Conservation (phyloP, 2,329 filamentous ascomycete genomes). For the Botrytis tulipae region DNA sequence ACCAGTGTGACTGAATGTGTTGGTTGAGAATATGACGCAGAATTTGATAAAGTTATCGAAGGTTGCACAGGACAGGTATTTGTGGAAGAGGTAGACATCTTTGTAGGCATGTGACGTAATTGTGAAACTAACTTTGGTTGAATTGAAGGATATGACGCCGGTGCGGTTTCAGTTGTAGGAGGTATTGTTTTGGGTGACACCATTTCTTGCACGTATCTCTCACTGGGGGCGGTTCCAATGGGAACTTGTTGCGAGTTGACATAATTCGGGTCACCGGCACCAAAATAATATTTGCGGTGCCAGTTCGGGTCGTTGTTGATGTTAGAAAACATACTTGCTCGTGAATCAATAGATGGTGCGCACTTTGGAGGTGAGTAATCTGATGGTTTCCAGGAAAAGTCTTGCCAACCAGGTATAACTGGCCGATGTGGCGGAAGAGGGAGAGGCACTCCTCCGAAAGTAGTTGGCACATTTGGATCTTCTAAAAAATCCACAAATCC, state of each 20-base stretch:
- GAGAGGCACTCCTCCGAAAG: conserved; percentile 1
- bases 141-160: background rate
- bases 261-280: background rate
- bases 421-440: conserved; percentile 9
- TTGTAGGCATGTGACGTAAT: background rate
- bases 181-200: conserved; percentile 22
- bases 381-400: conserved; percentile 16
- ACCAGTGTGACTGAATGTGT: background rate
- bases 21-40: background rate
- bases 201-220: conserved; percentile 7
- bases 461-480: conserved; percentile 13
- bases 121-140: background rate
- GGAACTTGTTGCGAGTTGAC: background rate
- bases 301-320: background rate
- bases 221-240: background rate
- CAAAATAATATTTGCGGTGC: conserved; percentile 13
- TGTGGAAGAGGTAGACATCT: background rate
- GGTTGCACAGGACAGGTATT: background rate
- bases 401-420: conserved; percentile 18
- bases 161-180: conserved; percentile 14
- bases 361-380: background rate
- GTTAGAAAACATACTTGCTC: background rate
- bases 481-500: conserved; percentile 19
- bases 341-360: background rate
- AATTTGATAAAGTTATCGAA: background rate